Base-by-base conservation (phyloP, 192 early-diverging fungal species). In the Chytriomyces confervae region DNA sequence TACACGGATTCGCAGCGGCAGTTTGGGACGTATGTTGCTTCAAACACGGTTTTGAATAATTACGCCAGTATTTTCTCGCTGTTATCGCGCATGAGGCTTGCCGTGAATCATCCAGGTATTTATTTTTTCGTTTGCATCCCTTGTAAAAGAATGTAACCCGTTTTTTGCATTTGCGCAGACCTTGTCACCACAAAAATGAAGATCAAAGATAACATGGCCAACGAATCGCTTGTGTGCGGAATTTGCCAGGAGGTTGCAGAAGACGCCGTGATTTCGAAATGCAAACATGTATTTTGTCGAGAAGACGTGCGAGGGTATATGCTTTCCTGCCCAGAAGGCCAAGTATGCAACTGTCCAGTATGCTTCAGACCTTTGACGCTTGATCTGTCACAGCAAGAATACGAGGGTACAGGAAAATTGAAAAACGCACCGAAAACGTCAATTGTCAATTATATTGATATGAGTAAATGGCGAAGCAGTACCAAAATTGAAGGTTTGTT, bases 61-160 rank as follows among this genome's bases (percentile, higher is more conserved):
- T 98, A 97, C 77, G 94, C 95, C 50, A 93, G 91, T 67, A 96
- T 98, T 66, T 96, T 98, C 81, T 94, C 95, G 82, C 84, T 96
- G 9, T 83, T 98, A 66, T 92, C 87, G 10, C 89, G 93, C 46
- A 95, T 98, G 94, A 82, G 96, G 27, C 90, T 96, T 75, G 93
- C 94, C 45, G 93, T 92, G 47, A 93, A 98, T 85, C 96, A 98
- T 80, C 96, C 95, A 5, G 61, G 77, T 78, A 36, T 75, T 82
- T 47, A 0, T 60, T 44, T 27, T 29, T 27, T 10, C 2, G 18
- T 20, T 10, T 60, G 3, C 29, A 46, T 24, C 0, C 36, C 0
- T 10, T 18, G 16, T 73, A n/a, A 68, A 60, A 44, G 67, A 73
- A 11, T 71, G 7, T 67, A 7, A 45, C 27, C 36, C n/a, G 20